Conservation (phyloP, 331 rosid genomes). For the Quercus tomentella region DNA sequence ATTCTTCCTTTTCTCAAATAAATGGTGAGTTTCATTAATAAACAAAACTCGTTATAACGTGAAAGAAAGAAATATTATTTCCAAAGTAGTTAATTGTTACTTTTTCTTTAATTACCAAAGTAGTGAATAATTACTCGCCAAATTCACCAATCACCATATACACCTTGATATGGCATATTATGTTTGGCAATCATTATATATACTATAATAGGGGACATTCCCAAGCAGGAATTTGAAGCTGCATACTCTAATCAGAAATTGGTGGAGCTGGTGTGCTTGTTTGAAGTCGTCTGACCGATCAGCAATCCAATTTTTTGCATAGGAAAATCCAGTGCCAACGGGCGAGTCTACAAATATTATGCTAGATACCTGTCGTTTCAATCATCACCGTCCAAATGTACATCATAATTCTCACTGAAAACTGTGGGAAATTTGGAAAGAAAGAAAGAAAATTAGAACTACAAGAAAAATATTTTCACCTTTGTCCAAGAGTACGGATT, state of each 20-base stretch:
- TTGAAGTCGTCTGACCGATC: slow-evolving; percentile 28
- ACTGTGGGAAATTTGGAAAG: background rate
- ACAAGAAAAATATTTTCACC: slow-evolving; percentile 17
- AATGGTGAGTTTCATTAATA: too few species aligned
- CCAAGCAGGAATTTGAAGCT: background rate
- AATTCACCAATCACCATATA: too few species aligned
- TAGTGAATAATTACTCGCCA: too few species aligned
- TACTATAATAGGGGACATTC: background rate
- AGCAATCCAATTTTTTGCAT: slow-evolving; percentile 28
- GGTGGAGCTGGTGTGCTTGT: slow-evolving; percentile 29
- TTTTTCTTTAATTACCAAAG: too few species aligned
- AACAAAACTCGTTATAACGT: too few species aligned
- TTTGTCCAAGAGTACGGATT: slow-evolving; percentile 63
- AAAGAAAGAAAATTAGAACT: background rate
- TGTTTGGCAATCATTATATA: background rate
- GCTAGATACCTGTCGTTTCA: slow-evolving; percentile 32
- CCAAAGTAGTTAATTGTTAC: too few species aligned
- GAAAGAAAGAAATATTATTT: too few species aligned
- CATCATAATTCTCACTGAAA: background rate
- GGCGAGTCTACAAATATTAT: slow-evolving; percentile 66
- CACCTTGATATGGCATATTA: too few species aligned
- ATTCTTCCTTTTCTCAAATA: too few species aligned
- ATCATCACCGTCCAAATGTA: background rate
- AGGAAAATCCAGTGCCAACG: slow-evolving; percentile 57
- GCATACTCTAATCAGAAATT: slow-evolving; percentile 44